phyloP scores from a whole-genome alignment of 2,329 filamentous ascomycete genomes.

The Fusarium sp. region DNA sequence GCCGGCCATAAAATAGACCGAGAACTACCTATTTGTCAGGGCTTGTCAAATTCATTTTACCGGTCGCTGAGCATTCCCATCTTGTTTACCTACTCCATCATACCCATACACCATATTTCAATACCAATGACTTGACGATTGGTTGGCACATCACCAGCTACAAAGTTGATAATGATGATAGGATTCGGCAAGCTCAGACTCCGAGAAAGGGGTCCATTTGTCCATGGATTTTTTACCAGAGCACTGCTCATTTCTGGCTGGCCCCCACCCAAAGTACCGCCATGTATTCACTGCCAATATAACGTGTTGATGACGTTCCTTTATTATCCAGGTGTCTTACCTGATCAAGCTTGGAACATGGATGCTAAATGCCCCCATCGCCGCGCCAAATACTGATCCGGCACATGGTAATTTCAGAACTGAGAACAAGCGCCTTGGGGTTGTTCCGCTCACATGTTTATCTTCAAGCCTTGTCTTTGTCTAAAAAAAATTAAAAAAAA shows the following conservation, averaged over 20 bases:
- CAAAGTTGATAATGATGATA: background rate
- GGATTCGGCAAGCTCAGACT: conserved; percentile 8
- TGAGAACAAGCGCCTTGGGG: conserved; percentile 15
- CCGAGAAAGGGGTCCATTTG: conserved; percentile 18
- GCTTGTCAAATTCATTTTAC: background rate
- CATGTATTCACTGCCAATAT: background rate
- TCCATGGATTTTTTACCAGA: conserved; percentile 15
- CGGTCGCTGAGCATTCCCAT: background rate
- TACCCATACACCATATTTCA: background rate
- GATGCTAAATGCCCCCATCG: conserved; percentile 6
- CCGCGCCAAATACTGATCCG: conserved; percentile 17
- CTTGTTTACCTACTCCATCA: background rate
- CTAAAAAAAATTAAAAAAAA: background rate
- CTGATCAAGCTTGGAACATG: conserved; percentile 29
- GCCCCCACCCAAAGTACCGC: conserved; percentile 28
- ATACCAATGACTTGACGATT: conserved; percentile 4
- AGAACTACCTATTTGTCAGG: background rate
- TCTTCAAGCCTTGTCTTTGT: background rate
- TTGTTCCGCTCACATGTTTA: background rate
- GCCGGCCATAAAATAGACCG: conserved; percentile 9
- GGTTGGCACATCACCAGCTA: background rate
- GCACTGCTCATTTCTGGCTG: conserved; percentile 39
- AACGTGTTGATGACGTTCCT: conserved; percentile 24
- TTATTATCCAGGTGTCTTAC: conserved; percentile 17
- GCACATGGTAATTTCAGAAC: conserved; percentile 33